These are phyloP conservation scores for Hirschfeldia incana DNA, from an alignment of 345 rosid genomes.

Conservation along the genomic window DNA sequence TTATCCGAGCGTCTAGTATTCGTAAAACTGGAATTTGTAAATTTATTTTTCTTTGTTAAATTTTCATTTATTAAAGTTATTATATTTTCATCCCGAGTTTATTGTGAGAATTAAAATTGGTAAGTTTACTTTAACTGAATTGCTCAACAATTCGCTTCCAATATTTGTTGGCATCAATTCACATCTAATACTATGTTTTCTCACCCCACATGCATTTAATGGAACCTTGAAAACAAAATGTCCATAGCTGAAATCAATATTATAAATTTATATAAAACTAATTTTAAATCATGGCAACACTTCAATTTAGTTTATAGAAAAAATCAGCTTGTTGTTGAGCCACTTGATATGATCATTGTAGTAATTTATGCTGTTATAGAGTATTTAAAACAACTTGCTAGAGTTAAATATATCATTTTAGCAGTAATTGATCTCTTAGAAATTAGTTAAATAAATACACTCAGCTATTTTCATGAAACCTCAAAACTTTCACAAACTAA, in stretches of 20 bases:
- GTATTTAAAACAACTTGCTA: neutral
- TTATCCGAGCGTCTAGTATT: neutral
- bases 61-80: neutral
- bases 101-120: neutral
- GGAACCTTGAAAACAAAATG: neutral
- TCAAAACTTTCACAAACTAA: neutral
- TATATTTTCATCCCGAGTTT: neutral
- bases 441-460: neutral
- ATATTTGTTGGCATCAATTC: constrained; percentile 7
- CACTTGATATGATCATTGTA: neutral
- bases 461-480: neutral
- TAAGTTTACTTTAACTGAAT: neutral
- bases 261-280: neutral
- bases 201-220: constrained; percentile 6
- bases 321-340: neutral
- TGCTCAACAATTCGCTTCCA: constrained; percentile 15
- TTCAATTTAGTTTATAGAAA: neutral
- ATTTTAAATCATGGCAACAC: neutral
- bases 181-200: too few relatives aligned
- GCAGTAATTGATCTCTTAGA: neutral
- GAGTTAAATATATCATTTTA: neutral
- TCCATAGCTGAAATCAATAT: neutral
- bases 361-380: neutral
- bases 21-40: neutral
- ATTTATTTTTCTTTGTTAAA: neutral